Conservation (phyloP, 2,329 filamentous ascomycete species). For the Geosmithia putterillii region DNA sequence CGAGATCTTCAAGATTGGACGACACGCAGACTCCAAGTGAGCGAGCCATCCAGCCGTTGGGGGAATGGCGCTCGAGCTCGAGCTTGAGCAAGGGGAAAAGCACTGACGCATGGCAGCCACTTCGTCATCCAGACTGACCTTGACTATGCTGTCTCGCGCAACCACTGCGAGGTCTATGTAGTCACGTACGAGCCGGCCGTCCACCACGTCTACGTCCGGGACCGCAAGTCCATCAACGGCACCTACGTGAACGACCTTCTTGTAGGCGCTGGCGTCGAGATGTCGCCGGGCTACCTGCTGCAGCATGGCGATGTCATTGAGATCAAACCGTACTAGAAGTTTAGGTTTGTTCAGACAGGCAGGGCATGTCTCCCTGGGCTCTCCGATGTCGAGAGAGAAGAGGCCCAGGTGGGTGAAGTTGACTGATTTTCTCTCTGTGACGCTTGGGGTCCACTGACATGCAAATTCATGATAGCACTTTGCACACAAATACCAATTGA, state of each 20-base stretch:
- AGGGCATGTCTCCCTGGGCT: slow-evolving; percentile 11
- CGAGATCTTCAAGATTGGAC: slow-evolving; percentile 21
- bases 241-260: slow-evolving; percentile 36
- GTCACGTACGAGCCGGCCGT: slow-evolving; percentile 32
- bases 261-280: slow-evolving; percentile 24
- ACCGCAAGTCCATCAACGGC: slow-evolving; percentile 40
- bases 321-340: slow-evolving; percentile 24
- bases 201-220: slow-evolving; percentile 40
- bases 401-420: slow-evolving; percentile 16
- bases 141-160: slow-evolving; percentile 32
- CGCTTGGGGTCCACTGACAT: background rate
- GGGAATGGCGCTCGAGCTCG: background rate
- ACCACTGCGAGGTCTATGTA: slow-evolving; percentile 43
- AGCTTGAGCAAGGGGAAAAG: background rate
- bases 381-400: slow-evolving; percentile 15
- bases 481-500: slow-evolving; percentile 17
- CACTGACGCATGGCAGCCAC: slow-evolving; percentile 15
- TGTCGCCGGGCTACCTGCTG: slow-evolving; percentile 33
- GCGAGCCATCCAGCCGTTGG: background rate
- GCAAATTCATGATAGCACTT: slow-evolving; percentile 14
- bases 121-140: slow-evolving; percentile 23
- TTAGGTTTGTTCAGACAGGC: slow-evolving; percentile 17
- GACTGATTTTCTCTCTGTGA: background rate
- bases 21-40: slow-evolving; percentile 20
- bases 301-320: slow-evolving; percentile 36